phyloP scores from a whole-genome alignment of 305 asterid species.

The Solanum hybrid region DNA sequence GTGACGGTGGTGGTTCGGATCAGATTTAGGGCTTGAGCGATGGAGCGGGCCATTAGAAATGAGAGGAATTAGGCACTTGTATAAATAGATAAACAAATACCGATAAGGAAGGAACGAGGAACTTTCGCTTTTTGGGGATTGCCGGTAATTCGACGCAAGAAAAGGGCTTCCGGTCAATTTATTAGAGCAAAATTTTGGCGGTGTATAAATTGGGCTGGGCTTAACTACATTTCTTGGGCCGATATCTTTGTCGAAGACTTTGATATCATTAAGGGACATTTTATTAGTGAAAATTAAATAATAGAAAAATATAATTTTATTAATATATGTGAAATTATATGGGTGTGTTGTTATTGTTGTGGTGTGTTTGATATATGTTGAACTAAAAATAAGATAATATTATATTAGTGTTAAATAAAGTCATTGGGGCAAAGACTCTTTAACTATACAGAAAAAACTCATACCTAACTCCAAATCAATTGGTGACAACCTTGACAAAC shows the following conservation, averaged over 20 bases:
- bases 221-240: neutral
- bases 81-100: neutral
- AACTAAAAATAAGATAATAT: neutral
- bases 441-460: neutral
- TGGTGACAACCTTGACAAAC: neutral
- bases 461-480: neutral
- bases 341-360: neutral
- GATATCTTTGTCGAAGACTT: neutral
- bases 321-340: neutral
- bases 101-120: neutral
- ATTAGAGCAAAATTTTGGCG: neutral
- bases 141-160: neutral
- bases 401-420: neutral
- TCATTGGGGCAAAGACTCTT: neutral
- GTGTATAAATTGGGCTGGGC: neutral
- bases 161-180: neutral
- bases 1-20: neutral
- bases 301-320: neutral
- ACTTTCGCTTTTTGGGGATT: neutral
- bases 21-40: conserved; percentile 8
- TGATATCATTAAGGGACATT: neutral
- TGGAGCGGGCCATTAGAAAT: conserved; percentile 6
- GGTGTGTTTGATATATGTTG: neutral
- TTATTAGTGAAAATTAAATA: neutral
- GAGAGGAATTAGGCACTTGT: neutral